These are phyloP conservation scores for Solanum acaule DNA, from an alignment of 257 asterid species.

Conservation along the genomic window DNA sequence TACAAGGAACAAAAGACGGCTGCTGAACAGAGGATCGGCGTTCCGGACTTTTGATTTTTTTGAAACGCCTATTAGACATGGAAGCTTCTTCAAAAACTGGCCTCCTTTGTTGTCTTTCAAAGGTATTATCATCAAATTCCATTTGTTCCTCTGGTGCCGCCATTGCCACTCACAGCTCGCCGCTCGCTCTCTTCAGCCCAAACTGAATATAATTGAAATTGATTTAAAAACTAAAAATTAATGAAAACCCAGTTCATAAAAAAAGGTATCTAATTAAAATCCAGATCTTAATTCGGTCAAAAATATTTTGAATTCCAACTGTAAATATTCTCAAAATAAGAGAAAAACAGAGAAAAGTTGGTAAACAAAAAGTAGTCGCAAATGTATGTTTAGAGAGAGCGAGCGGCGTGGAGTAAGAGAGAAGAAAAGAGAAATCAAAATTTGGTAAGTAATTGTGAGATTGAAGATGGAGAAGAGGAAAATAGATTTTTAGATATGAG, in stretches of 20 bases:
- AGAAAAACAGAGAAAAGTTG: not conserved
- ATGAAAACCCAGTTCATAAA: not conserved
- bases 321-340: not conserved
- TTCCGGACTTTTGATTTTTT: slow-evolving; percentile 58
- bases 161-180: slow-evolving; percentile 26
- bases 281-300: slow-evolving; percentile 17
- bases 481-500: not conserved
- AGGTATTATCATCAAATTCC: slow-evolving; percentile 15
- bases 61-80: slow-evolving; percentile 47
- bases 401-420: slow-evolving; percentile 40
- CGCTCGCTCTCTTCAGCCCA: slow-evolving; percentile 42
- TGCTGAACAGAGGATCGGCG: slow-evolving; percentile 21
- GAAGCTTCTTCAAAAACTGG: slow-evolving; percentile 52
- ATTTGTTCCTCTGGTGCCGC: slow-evolving; percentile 17
- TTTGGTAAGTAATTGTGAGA: not conserved
- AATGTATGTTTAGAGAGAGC: slow-evolving; percentile 27
- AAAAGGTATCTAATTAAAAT: not conserved
- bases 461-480: not conserved
- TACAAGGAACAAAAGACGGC: not conserved
- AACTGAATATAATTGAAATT: not conserved
- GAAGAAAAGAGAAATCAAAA: not conserved
- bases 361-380: slow-evolving; percentile 7
- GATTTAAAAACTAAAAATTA: not conserved
- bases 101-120: slow-evolving; percentile 40
- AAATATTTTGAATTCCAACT: not conserved